Base-by-base conservation (phyloP, 768 basidiomycete genomes). In the Fomitopsis serialis region DNA sequence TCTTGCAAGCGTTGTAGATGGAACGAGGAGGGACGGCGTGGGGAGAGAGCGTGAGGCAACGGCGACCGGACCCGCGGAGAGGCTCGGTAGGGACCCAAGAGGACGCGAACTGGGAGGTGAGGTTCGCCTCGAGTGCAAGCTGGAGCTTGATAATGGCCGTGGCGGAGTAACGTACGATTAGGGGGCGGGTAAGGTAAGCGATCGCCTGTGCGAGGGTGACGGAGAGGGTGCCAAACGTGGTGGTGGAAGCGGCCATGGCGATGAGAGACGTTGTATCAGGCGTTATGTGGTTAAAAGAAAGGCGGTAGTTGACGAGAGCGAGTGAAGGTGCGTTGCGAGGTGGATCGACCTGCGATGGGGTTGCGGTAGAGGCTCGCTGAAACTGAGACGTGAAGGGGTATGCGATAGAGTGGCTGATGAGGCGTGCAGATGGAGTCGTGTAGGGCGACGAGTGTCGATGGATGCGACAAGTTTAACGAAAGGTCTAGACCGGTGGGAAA, bases 31-130 rank as follows among this genome's bases (percentile, higher is more conserved):
- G 89, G 2, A 82, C 76, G 61, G 80, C 79, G 56, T 70, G 63
- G 11, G 87, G 87, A 4, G 88, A 85, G 51, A 92, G 77, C 50
- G 85, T 78, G 60, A 90, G 80, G 72, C 83, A 86, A 62, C 89
- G 86, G 53, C 82, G 83, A 47, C 82, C 82, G 19, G 86, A 86
- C 48, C 86, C 82, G 54, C 79, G 77, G 45, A 82, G 73, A 42
- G 87, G 87, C 49, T 88, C 80, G 24, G 74, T 69, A 3, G 80
- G 76, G 45, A 70, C 71, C 89, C 89, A 91, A 10, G 81, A 77
- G 42, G 84, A 69, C 36, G 83, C 80, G 63, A 80, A 89, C 55
- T 84, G 77, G 35, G 85, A 78, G 22, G 77, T 82, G 62, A 91
- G 78, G 74, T 87, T 87, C 42, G 81, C 78, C 72, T 89, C 81